Evolutionary conservation across 176 grass and related monocot species (phyloP).

Genomic region (Avena sativa): DNA sequence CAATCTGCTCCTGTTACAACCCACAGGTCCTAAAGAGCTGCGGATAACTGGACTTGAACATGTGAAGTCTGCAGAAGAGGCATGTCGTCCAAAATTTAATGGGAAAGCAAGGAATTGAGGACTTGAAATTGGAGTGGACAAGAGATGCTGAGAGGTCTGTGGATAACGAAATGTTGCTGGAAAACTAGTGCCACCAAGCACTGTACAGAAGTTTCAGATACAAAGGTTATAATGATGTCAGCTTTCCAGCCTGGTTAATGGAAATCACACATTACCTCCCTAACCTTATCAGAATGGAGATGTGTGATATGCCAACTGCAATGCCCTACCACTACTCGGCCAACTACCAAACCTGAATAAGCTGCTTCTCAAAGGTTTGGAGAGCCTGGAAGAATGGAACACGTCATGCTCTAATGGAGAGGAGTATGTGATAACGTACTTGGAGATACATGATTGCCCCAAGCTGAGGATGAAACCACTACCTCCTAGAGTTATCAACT

Average conservation of each 20-base stretch:
- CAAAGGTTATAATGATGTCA: neutral
- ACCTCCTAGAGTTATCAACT: neutral
- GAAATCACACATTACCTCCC: neutral
- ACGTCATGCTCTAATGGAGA: neutral
- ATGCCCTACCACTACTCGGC: neutral
- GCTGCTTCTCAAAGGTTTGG: neutral
- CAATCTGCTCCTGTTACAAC: neutral
- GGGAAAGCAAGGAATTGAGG: neutral
- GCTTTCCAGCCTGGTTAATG: slow-evolving; percentile 24
- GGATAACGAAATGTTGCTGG: slow-evolving; percentile 11
- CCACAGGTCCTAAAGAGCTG: neutral
- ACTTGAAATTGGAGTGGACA: slow-evolving; percentile 14
- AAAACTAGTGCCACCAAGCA: slow-evolving; percentile 6
- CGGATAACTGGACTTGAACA: slow-evolving; percentile 9
- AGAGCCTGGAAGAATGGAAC: slow-evolving; percentile 9
- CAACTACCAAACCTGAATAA: neutral
- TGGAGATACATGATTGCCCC: neutral
- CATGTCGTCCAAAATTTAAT: neutral
- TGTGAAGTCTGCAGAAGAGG: neutral
- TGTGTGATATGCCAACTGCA: neutral
- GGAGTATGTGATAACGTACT: too few relatives aligned
- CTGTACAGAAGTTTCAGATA: neutral
- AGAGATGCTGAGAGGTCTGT: neutral
- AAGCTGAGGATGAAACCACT: neutral
- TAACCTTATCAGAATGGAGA: neutral